These are phyloP conservation scores for Termitomyces sp. DNA, from an alignment of 768 basidiomycete species.

Conservation along the genomic window DNA sequence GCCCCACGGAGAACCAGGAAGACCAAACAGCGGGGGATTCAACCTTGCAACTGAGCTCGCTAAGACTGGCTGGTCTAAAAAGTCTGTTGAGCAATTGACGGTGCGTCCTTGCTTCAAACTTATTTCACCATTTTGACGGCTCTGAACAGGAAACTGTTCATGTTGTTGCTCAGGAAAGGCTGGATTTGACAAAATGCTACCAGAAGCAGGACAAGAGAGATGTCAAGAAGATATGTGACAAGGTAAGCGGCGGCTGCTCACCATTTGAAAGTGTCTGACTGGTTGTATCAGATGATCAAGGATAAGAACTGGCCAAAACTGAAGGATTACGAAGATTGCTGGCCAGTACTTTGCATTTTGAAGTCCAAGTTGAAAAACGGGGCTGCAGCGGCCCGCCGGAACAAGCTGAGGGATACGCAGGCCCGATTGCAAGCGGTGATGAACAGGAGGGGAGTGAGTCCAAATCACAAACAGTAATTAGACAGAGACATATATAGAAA, in stretches of 20 bases:
- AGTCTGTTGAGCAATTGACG: not conserved
- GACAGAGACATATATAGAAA: too few relatives aligned
- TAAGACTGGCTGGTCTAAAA: slow-evolving; percentile 2
- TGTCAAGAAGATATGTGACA: not conserved
- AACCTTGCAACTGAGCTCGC: not conserved
- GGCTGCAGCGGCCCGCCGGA: not conserved
- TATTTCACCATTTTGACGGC: not conserved
- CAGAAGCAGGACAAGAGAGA: not conserved
- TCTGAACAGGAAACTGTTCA: not conserved
- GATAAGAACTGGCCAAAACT: slow-evolving; percentile 4
- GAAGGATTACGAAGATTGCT: not conserved
- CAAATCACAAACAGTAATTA: too few relatives aligned
- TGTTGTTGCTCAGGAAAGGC: not conserved
- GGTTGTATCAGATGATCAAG: slow-evolving; percentile 6
- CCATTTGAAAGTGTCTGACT: not conserved
- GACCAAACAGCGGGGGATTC: slow-evolving; percentile 5
- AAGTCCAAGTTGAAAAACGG: not conserved
- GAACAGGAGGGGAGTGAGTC: too few relatives aligned
- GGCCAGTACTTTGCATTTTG: slow-evolving; percentile 5
- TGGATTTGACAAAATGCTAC: slow-evolving; percentile 1
- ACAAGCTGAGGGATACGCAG: not conserved
- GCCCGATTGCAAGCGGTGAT: not conserved
- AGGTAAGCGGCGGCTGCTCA: not conserved
- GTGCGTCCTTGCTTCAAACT: not conserved
- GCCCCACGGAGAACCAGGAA: slow-evolving; percentile 6